Percentiles rank a stretch among this genome's conserved stretches.
phyloP scores from a whole-genome alignment of 2,329 filamentous ascomycete genomes.

The Aspergillus sergii region DNA sequence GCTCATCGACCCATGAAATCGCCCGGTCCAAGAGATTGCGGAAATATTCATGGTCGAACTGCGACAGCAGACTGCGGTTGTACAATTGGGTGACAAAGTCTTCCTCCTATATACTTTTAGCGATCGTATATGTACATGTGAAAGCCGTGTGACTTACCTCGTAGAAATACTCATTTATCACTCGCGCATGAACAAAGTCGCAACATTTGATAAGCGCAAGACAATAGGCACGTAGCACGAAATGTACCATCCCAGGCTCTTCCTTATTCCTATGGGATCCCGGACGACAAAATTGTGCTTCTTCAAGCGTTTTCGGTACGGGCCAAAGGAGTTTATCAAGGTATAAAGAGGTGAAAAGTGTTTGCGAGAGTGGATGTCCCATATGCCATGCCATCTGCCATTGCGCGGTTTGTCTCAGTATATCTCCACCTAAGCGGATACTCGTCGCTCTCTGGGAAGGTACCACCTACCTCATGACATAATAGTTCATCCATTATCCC shows the following conservation, averaged over 20 bases:
- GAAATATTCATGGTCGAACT: slow-evolving; percentile 62
- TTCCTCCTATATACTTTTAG: slow-evolving; percentile 68
- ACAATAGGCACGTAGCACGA: slow-evolving; percentile 81
- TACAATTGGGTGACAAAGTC: slow-evolving; percentile 95
- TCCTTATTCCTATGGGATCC: slow-evolving; percentile 24
- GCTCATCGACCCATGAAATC: slow-evolving; percentile 52
- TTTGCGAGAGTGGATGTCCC: slow-evolving; percentile 94
- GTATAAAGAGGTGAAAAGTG: slow-evolving; percentile 89
- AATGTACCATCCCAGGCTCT: slow-evolving; percentile 54
- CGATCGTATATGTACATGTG: not conserved
- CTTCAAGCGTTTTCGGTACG: slow-evolving; percentile 62
- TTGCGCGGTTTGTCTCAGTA: slow-evolving; percentile 13
- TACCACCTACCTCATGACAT: slow-evolving; percentile 71
- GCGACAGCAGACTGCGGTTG: slow-evolving; percentile 72
- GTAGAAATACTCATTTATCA: slow-evolving; percentile 84
- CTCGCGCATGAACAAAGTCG: slow-evolving; percentile 72
- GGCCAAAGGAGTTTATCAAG: slow-evolving; percentile 80
- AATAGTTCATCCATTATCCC: slow-evolving; percentile 94
- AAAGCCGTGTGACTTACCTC: slow-evolving; percentile 60
- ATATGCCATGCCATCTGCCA: slow-evolving; percentile 89
- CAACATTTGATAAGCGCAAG: slow-evolving; percentile 82
- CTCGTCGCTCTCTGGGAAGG: no score
- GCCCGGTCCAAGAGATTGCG: slow-evolving; percentile 58
- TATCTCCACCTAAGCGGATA: not conserved
- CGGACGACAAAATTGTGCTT: slow-evolving; percentile 62